Evolutionary conservation across 768 basidiomycete species (phyloP), one percentile per base, ranked within the genome.

Genomic region (Suillus bovinus): DNA sequence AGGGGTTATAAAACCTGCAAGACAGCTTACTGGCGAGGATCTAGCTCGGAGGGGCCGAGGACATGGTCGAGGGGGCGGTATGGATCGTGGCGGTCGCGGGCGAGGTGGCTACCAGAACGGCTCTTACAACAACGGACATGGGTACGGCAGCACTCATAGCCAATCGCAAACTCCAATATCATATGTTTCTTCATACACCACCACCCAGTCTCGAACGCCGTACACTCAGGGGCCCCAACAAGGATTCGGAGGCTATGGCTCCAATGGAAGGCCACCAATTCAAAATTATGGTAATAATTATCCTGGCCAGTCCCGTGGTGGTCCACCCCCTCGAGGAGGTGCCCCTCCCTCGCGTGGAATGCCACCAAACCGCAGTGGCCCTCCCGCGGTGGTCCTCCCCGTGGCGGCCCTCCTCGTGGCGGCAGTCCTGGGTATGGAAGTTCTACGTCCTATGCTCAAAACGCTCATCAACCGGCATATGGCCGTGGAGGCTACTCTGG

Each of bases 11-110:
- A 82, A 81, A 61, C 80, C 85, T 1, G 76, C 81, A 11, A 83
- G 86, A 11, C 75, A 87, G 1, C 80, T 99, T 42, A 85, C 83
- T 13, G 73, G 86, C 3, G 77, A 79, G 33, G 97, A 99, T 71
- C 83, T 90, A 49, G 76, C 79, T 47, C 84, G 89, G 24, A 84
- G 80, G 47, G 73, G 78, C 0, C 76, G 79, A 36, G 78, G 84
- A 62, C 81, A 82, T 46, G 84, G 84, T 22, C 80, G 82, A 11
- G 77, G 80, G 55, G 73, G 79, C 22, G 72, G 68, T 69, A 73
- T 62, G 39, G 80, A 80, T 58, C 76, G 79, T 52, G 76, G 74
- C 34, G 74, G 66, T 44, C 52, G 61, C 20, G 70, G 76, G 31
- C 72, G 77, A 39, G 75, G 80, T 47, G 77, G 79, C 69, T 62